Evolutionary conservation across 208 protist species (phyloP).

Genomic region (Blastocrithidia nonstop): DNA sequence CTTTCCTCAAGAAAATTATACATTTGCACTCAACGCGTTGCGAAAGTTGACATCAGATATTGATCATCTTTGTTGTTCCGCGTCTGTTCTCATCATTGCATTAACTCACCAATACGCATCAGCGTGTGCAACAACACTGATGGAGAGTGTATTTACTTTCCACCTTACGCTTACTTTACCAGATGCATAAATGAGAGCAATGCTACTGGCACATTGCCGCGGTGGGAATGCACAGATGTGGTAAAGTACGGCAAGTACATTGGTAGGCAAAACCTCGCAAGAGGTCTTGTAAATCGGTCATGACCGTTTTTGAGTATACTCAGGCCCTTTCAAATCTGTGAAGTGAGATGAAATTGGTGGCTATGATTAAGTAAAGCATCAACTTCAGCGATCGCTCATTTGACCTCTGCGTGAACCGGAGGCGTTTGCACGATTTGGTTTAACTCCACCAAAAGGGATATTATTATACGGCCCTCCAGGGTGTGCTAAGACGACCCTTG

Average conservation of each 20-base stretch:
- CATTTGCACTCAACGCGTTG: no score
- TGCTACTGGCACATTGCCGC: constrained; percentile 32
- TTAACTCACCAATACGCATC: constrained; percentile 14
- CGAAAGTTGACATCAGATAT: no score
- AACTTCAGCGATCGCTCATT: constrained; percentile 96
- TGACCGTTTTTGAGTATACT: constrained; percentile 2
- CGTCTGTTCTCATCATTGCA: constrained; percentile 34
- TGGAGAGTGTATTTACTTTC: constrained; percentile 23
- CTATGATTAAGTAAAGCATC: constrained; percentile 93
- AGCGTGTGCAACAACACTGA: constrained; percentile 9
- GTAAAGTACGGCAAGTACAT: constrained; percentile 17
- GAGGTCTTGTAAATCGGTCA: constrained; percentile 34
- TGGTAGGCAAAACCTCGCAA: constrained; percentile 34
- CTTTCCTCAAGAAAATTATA: no score
- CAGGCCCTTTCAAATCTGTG: constrained; percentile 35
- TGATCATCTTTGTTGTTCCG: no score
- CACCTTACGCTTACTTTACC: constrained; percentile 25
- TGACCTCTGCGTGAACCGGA: constrained; percentile 98
- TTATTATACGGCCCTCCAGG: constrained; percentile 92
- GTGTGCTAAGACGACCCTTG: constrained; percentile 89
- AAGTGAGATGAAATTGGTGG: constrained; percentile 99
- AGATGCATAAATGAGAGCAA: constrained; percentile 18
- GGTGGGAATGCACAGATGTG: constrained; percentile 9
- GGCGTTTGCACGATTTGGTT: constrained; percentile 96
- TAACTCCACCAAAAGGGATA: constrained; percentile 88